phyloP scores from a whole-genome alignment of 345 rosid species.

The Eucalyptus globulus region DNA sequence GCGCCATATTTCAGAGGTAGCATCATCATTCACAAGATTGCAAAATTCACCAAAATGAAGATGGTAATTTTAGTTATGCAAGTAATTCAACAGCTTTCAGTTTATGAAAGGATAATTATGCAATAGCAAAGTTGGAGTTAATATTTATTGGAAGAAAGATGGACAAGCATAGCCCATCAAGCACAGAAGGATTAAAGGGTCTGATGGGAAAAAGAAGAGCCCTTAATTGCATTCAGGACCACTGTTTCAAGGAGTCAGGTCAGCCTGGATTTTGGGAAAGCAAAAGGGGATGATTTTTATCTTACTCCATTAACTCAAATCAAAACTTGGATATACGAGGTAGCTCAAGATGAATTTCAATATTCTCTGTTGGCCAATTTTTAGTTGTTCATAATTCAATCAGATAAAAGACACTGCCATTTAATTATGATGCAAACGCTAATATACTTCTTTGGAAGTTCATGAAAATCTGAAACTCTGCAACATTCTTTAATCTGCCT shows the following conservation, averaged over 20 bases:
- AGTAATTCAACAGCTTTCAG: background rate
- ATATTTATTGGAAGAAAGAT: background rate
- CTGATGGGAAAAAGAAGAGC: background rate
- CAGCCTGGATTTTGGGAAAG: background rate
- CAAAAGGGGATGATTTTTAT: background rate
- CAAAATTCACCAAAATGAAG: background rate
- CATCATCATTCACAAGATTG: background rate
- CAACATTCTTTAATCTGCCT: background rate
- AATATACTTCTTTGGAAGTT: background rate
- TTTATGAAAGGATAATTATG: background rate
- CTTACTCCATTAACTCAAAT: background rate
- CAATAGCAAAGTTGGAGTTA: background rate
- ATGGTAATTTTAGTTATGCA: background rate
- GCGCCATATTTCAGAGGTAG: background rate
- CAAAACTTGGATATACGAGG: background rate
- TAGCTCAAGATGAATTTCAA: background rate
- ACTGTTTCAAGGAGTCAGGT: background rate
- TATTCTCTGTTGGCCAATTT: background rate
- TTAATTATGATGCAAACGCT: background rate
- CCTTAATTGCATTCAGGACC: background rate
- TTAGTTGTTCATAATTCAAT: background rate
- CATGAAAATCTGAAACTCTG: background rate
- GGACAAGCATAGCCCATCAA: background rate
- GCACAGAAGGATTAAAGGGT: background rate
- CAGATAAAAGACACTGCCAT: background rate